Percentiles rank a stretch among this genome's conserved stretches.
These are phyloP conservation scores for Arachis hypogaea DNA, from an alignment of 306 rosid species.

Conservation along the genomic window DNA sequence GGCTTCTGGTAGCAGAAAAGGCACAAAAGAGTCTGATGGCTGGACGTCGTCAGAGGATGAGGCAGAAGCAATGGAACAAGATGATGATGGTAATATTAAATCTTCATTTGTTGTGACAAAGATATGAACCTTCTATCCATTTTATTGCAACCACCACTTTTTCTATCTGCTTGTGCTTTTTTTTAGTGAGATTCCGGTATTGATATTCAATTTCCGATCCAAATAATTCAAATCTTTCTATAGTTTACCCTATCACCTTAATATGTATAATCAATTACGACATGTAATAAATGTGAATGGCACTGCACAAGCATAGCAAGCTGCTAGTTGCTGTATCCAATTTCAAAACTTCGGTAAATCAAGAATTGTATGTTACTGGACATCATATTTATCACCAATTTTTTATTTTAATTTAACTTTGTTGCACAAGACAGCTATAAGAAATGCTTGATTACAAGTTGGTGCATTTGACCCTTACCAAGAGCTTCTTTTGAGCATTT, in stretches of 20 bases:
- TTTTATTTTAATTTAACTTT: conserved; percentile 4
- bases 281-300: conserved; percentile 20
- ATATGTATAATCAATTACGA: not conserved
- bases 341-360: not conserved
- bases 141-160: conserved; percentile 1
- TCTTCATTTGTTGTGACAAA: conserved; percentile 14
- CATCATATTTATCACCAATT: not conserved
- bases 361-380: not conserved
- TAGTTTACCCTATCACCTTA: not conserved
- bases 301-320: not conserved
- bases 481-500: not conserved
- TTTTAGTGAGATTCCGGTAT: conserved; percentile 8
- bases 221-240: conserved; percentile 3
- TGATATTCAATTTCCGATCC: not conserved
- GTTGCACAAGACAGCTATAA: not conserved
- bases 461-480: conserved; percentile 3
- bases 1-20: conserved; percentile 63
- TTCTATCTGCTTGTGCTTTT: not conserved
- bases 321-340: conserved; percentile 5
- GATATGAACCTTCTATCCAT: not conserved
- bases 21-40: conserved; percentile 48
- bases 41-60: conserved; percentile 97
- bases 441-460: conserved; percentile 29
- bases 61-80: conserved; percentile 62
- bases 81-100: conserved; percentile 65